A percentile compares a stretch with the other conserved stretches of the same genome.
Conservation (phyloP, 139 green algal species). For the Chlorella sp. region DNA sequence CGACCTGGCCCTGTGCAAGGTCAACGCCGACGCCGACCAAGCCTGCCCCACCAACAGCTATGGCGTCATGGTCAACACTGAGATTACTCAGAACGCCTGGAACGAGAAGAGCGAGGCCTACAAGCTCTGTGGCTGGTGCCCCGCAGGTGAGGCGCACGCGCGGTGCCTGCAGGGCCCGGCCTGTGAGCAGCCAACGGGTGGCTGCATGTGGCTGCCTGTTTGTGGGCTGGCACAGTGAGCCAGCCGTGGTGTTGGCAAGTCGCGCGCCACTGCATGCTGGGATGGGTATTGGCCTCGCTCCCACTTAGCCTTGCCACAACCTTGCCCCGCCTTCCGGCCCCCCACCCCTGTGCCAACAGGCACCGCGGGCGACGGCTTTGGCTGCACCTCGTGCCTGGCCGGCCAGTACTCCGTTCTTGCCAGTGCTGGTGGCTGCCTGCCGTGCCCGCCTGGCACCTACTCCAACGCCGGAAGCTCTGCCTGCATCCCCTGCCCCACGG, state of each 20-base stretch:
- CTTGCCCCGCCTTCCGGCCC: too few species aligned
- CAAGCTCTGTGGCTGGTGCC: background rate
- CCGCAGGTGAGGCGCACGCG: background rate
- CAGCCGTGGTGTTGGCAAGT: too few species aligned
- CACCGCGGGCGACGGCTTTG: background rate
- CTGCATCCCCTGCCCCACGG: background rate
- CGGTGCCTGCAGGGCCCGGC: too few species aligned
- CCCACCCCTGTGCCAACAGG: too few species aligned
- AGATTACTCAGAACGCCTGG: background rate
- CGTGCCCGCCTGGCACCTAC: background rate
- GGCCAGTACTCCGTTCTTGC: background rate
- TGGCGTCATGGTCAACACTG: background rate
- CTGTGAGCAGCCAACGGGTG: too few species aligned
- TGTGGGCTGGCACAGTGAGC: too few species aligned
- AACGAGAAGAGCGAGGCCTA: background rate
- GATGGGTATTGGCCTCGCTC: too few species aligned
- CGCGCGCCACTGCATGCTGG: too few species aligned
- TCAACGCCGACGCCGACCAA: background rate
- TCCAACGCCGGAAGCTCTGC: background rate
- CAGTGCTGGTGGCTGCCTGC: background rate
- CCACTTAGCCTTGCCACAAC: too few species aligned
- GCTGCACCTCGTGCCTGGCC: background rate
- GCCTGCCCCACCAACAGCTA: background rate
- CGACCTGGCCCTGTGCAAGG: background rate
- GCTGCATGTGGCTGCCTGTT: too few species aligned